These are phyloP conservation scores for Aureobasidium lini DNA, from an alignment of 2,329 filamentous ascomycete genomes.

Conservation along the genomic window DNA sequence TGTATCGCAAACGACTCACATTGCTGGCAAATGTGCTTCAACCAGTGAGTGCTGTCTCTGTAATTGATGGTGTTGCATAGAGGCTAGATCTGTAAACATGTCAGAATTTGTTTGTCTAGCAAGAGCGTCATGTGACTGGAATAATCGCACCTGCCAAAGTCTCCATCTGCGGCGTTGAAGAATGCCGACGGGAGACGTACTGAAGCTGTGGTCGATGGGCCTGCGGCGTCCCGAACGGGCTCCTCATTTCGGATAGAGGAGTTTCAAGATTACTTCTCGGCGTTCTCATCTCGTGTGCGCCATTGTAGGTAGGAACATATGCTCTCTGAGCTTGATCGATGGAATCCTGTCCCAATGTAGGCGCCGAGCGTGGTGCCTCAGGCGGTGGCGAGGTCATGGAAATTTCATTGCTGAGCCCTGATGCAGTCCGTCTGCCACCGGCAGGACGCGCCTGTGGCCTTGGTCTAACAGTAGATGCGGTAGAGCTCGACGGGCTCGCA, in stretches of 20 bases:
- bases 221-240: constrained; percentile 13
- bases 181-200: constrained; percentile 28
- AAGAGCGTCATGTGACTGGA: not conserved
- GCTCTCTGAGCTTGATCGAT: constrained; percentile 17
- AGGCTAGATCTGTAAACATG: constrained; percentile 34
- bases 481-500: constrained; percentile 27
- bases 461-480: constrained; percentile 14
- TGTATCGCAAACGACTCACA: constrained; percentile 14
- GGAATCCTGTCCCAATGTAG: not conserved
- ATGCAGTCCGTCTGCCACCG: constrained; percentile 29
- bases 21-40: constrained; percentile 3
- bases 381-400: constrained; percentile 15
- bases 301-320: not conserved
- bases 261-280: constrained; percentile 2
- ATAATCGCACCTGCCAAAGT: constrained; percentile 36
- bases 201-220: constrained; percentile 14
- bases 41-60: constrained; percentile 22
- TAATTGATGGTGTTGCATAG: constrained; percentile 40
- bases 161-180: constrained; percentile 42
- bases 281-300: constrained; percentile 11
- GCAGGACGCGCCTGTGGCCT: constrained; percentile 16
- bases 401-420: constrained; percentile 37
- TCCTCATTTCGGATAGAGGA: constrained; percentile 5
- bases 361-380: constrained; percentile 14
- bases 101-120: constrained; percentile 6